Base-by-base conservation (phyloP, 352 stramenopile genomes). In the Pythium scleroteichum region DNA sequence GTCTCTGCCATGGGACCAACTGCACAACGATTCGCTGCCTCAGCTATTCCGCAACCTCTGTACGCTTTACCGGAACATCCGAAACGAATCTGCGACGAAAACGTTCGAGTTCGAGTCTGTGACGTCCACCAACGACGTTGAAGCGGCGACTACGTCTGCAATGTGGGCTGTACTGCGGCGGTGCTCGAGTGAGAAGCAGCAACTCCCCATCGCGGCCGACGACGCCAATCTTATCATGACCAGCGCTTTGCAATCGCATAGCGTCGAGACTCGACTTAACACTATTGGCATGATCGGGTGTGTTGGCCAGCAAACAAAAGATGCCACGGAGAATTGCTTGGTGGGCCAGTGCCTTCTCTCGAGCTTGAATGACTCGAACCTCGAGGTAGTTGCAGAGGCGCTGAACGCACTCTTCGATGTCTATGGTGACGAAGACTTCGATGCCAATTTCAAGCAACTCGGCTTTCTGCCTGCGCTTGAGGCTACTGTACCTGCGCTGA, bases 321-420 rank as follows among this genome's bases (percentile, higher is more conserved):
- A 75, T 59, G 44, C 58, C 13, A 49, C 54, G 10, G 84, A 93
- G 69, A 93, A 93, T 68, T 78, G 85, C 26, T 69, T 87, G n/a
- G 75, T 95, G 10, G 85, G 79, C 14, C 72, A 69, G 17, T 87
- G 82, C 59, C 57, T 95, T 24, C 57, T 76, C 42, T 66, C 73
- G 44, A 75, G 71, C 24, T 68, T 96, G 22, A 68, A 77, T 38
- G 87, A 96, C 62, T 60, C 72, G 46, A 89, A 76, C 47, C 67
- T 96, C 16, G 82, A 93, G 62, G 87, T 96, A 16, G 85, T 94
- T 17, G 78, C 82, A n/a, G 83, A 93, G 62, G 85, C 85, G 4
- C 68, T 96, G 23, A 94, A 96, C 65, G 85, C 87, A 49, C 63
- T 96, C 16, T 96, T 96, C 50, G 87, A 96, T 46, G 78, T 96